Percentiles rank a stretch among this genome's conserved stretches.
Conservation (phyloP, 306 rosid species). For the Trifolium repens region DNA sequence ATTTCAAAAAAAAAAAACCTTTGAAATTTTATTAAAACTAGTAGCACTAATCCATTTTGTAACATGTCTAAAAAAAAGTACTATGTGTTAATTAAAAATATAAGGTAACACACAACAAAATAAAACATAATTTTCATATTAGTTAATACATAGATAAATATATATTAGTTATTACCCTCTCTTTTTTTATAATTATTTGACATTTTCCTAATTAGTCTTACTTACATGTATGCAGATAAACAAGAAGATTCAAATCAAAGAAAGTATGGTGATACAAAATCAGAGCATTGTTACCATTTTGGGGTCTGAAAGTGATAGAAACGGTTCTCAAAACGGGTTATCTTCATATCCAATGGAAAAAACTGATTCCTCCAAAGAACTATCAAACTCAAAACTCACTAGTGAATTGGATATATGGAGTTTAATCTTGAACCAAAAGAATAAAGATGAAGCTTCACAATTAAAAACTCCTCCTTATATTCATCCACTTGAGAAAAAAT, state of each 20-base stretch:
- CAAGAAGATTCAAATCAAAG: slow-evolving; percentile 41
- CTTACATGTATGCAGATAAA: slow-evolving; percentile 44
- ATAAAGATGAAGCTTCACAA: slow-evolving; percentile 41
- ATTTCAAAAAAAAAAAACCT: too few species aligned
- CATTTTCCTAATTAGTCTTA: not conserved
- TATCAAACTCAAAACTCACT: not conserved
- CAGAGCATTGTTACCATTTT: not conserved
- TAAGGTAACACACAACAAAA: not conserved
- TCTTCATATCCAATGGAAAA: not conserved
- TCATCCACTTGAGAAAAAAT: slow-evolving; percentile 71
- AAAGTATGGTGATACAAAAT: not conserved
- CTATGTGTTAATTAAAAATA: not conserved
- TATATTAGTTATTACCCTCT: too few species aligned
- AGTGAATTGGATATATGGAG: slow-evolving; percentile 49
- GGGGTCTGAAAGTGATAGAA: not conserved
- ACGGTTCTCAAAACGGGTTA: not conserved
- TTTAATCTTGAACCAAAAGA: slow-evolving; percentile 56
- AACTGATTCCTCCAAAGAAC: not conserved
- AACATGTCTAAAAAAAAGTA: not conserved
- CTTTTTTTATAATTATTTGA: not conserved
- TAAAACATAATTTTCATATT: too few species aligned
- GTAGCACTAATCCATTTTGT: not conserved
- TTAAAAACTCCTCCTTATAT: slow-evolving; percentile 53
- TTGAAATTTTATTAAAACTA: not conserved
- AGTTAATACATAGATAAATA: too few species aligned